These are phyloP conservation scores for Syzygium grande DNA, from an alignment of 345 rosid genomes.

Conservation along the genomic window DNA sequence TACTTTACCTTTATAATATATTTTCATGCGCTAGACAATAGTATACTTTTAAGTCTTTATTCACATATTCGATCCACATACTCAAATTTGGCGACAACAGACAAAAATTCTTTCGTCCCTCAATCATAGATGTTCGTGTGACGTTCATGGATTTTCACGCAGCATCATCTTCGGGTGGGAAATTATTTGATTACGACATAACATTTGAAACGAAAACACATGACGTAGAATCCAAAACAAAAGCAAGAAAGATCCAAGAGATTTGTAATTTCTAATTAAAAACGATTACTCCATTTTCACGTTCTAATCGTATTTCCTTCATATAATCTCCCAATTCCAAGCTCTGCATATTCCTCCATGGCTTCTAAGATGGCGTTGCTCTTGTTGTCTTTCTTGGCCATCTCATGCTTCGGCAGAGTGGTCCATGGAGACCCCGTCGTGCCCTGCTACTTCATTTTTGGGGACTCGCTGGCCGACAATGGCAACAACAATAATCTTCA, in stretches of 20 bases:
- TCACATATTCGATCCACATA: neutral
- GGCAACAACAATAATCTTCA: slow-evolving; percentile 13
- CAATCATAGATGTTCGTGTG: neutral
- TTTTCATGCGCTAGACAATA: neutral
- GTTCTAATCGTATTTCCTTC: neutral
- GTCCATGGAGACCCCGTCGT: slow-evolving; percentile 6
- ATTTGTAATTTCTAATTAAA: too few species aligned
- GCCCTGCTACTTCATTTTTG: slow-evolving; percentile 22
- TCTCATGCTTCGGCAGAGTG: neutral
- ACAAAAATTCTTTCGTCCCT: neutral
- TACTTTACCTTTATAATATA: too few species aligned
- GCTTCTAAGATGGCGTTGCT: neutral
- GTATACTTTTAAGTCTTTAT: neutral
- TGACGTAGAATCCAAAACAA: neutral
- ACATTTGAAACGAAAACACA: neutral
- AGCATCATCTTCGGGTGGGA: neutral
- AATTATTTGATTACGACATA: neutral
- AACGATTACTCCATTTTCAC: neutral
- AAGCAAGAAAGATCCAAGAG: neutral
- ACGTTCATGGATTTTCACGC: neutral
- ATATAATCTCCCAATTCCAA: neutral
- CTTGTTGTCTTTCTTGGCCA: neutral
- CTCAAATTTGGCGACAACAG: neutral
- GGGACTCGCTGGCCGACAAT: slow-evolving; percentile 20
- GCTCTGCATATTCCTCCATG: neutral